These are phyloP conservation scores for Hypoxylon sp. DNA, from an alignment of 2,329 filamentous ascomycete species.

Conservation along the genomic window DNA sequence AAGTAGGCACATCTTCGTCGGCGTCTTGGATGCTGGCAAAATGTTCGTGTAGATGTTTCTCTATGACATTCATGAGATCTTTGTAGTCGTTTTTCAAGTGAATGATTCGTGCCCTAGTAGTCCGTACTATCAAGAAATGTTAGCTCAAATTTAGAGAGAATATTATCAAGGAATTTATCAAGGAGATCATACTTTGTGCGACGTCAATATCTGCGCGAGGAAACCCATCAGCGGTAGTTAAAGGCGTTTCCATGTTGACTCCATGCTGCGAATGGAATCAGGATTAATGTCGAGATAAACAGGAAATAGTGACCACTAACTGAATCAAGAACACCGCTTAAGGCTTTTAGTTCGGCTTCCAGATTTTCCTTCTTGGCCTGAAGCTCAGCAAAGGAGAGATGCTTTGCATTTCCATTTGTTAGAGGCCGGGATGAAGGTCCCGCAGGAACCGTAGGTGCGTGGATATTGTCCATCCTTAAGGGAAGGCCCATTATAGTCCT, in stretches of 20 bases:
- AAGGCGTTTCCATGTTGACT: conserved; percentile 90
- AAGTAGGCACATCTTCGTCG: conserved; percentile 56
- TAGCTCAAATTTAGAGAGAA: conserved; percentile 7
- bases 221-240: conserved; percentile 91
- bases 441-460: conserved; percentile 75
- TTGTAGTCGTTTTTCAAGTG: conserved; percentile 94
- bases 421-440: conserved; percentile 77
- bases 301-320: conserved; percentile 65
- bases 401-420: conserved; percentile 72
- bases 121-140: conserved; percentile 75
- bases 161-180: too few species aligned
- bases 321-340: conserved; percentile 89
- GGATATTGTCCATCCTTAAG: conserved; percentile 68
- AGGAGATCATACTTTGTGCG: conserved; percentile 79
- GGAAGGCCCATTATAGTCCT: conserved; percentile 53
- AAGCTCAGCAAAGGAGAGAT: conserved; percentile 82
- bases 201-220: conserved; percentile 95
- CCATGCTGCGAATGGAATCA: conserved; percentile 75
- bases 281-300: conserved; percentile 26
- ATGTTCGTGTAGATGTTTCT: conserved; percentile 88
- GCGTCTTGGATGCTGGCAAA: conserved; percentile 80
- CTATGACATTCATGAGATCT: conserved; percentile 84
- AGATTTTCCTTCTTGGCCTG: conserved; percentile 86
- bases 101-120: conserved; percentile 92
- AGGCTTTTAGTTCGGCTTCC: conserved; percentile 87